Conservation (phyloP, 176 grass and related monocot species). For the Thinopyrum elongatum region DNA sequence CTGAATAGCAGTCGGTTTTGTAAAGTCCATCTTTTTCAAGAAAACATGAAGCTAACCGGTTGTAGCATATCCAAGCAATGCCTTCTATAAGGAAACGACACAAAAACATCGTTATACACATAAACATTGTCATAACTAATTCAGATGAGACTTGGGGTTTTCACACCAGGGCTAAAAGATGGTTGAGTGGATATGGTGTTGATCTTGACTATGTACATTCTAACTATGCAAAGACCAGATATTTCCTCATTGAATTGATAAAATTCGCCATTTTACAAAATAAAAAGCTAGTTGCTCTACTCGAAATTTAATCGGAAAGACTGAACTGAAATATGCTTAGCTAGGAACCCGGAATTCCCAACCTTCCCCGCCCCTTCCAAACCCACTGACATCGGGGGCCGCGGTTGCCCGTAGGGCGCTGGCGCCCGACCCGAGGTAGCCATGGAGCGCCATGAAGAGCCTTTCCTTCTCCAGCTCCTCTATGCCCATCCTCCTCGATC, state of each 20-base stretch:
- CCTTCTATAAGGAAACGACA: too few relatives aligned
- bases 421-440: background rate
- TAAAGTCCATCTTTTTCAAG: background rate
- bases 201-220: too few relatives aligned
- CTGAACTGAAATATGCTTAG: background rate
- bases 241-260: too few relatives aligned
- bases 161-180: too few relatives aligned
- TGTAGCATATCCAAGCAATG: background rate
- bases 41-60: slow-evolving; percentile 9
- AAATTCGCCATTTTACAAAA: too few relatives aligned
- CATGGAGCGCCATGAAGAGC: slow-evolving; percentile 63
- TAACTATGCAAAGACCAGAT: too few relatives aligned
- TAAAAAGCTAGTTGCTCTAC: too few relatives aligned
- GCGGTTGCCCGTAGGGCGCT: background rate
- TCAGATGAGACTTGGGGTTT: too few relatives aligned
- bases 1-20: background rate
- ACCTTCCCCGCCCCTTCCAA: background rate
- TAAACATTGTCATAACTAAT: too few relatives aligned
- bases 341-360: slow-evolving; percentile 17
- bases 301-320: background rate
- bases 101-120: too few relatives aligned
- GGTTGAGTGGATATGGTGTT: too few relatives aligned
- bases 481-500: slow-evolving; percentile 33
- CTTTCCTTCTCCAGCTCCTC: slow-evolving; percentile 73
- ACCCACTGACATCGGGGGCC: background rate